These are phyloP conservation scores for Debaryomyces sp. DNA, from an alignment of 1,139 yeast genomes.

Conservation along the genomic window DNA sequence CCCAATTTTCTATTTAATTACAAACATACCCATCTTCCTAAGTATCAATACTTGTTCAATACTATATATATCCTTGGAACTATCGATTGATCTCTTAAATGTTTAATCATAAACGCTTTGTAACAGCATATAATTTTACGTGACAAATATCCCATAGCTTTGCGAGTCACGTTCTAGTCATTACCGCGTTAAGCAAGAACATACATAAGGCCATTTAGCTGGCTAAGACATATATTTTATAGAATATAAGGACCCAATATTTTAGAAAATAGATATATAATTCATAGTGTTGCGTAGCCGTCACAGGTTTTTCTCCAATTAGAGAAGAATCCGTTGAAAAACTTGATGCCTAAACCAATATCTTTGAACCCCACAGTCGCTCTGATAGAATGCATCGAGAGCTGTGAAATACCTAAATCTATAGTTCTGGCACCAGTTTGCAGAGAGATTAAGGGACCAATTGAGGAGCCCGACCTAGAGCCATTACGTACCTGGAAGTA, in stretches of 20 bases:
- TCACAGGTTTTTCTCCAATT: conserved; percentile 52
- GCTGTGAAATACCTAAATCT: conserved; percentile 77
- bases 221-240: neutral
- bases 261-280: neutral
- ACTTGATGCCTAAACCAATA: conserved; percentile 65
- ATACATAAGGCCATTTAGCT: neutral
- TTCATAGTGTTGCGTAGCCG: conserved; percentile 16
- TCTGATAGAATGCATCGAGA: conserved; percentile 81
- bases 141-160: conserved; percentile 7
- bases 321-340: conserved; percentile 63
- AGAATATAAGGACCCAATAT: neutral
- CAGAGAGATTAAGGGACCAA: conserved; percentile 70
- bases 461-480: conserved; percentile 76
- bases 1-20: neutral
- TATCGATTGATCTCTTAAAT: conserved; percentile 6
- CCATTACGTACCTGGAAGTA: conserved; percentile 73
- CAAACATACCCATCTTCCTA: conserved; percentile 8
- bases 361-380: conserved; percentile 76
- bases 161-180: conserved; percentile 6
- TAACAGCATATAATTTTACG: conserved; percentile 1
- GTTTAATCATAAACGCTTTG: neutral
- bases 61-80: conserved; percentile 3
- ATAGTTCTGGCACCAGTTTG: conserved; percentile 75
- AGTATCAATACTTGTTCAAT: neutral
- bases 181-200: conserved; percentile 3